phyloP scores from a whole-genome alignment of 2,329 filamentous ascomycete genomes.

The Aspergillus pseudotamarii region DNA sequence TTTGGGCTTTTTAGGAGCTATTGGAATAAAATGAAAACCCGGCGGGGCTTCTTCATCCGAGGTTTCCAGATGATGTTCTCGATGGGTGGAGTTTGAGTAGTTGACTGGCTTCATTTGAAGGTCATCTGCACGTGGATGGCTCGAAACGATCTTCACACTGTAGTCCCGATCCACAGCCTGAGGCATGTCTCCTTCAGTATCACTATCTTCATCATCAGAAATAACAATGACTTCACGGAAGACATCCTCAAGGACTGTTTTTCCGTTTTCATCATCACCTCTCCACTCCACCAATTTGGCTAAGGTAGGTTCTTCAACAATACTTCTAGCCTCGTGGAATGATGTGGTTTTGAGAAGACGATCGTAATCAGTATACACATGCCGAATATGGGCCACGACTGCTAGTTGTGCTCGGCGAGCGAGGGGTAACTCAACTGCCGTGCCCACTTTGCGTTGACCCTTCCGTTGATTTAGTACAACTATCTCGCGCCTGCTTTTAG shows the following conservation, averaged over 20 bases:
- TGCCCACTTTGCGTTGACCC: conserved; percentile 61
- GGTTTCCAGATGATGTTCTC: conserved; percentile 28
- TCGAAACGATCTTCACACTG: conserved; percentile 49
- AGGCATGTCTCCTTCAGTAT: conserved; percentile 38
- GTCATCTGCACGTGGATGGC: conserved; percentile 37
- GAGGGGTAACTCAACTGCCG: conserved; percentile 56
- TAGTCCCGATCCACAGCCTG: conserved; percentile 34
- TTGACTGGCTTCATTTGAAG: conserved; percentile 35
- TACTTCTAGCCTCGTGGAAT: conserved; percentile 58
- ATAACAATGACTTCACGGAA: conserved; percentile 67
- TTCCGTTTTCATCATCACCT: conserved; percentile 59
- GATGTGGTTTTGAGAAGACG: conserved; percentile 55
- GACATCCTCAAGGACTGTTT: conserved; percentile 61
- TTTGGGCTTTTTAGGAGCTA: conserved; percentile 33
- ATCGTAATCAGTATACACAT: conserved; percentile 66
- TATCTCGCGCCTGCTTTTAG: conserved; percentile 9
- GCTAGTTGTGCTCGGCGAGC: conserved; percentile 63
- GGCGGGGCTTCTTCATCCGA: conserved; percentile 41
- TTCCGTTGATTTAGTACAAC: conserved; percentile 32
- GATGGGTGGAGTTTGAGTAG: conserved; percentile 23
- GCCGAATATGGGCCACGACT: conserved; percentile 64
- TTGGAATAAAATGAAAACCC: conserved; percentile 41
- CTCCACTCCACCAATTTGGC: conserved; percentile 64
- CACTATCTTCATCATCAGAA: conserved; percentile 61
- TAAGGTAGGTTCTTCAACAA: conserved; percentile 59